Evolutionary conservation across 2,329 filamentous ascomycete species (phyloP), one percentile per base, ranked within the genome.

Genomic region (Cladophialophora psammophila): DNA sequence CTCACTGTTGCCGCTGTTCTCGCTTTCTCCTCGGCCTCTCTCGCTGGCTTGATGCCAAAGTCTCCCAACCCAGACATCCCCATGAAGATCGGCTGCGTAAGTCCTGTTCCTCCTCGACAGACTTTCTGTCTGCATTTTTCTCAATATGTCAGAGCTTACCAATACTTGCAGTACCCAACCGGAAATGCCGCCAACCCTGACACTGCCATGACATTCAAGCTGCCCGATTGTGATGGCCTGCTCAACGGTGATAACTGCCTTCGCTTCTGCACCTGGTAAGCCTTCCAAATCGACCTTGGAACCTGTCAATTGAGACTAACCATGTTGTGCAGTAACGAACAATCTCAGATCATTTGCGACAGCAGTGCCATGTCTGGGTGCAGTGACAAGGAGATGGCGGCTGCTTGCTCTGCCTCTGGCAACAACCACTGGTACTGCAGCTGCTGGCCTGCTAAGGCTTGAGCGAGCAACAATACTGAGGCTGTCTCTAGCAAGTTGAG

Each of bases 211-310:
- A 5, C 15, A 31, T 42, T 31, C 18, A 34, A 50, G 6, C 32
- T 60, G 6, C 7, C 40, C 7, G 50, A 15, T 20, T 60, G 58
- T 34, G 32, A 60, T n/a, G 58, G 58, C 58, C 31, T 18, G 15
- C 31, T 60, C 13, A 60, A 60, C 38, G 42, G 57, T 10, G 58
- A 60, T 31, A 60, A 60, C 32, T 60, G 58, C 36, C 31, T 52
- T 36, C 58, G 58, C 42, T 60, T 60, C 58, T 60, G 58, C 42
- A 50, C 45, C 15, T 60, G 58, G 58, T 60, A 38, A 35, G 58
- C 9, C 38, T 38, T 3, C 8, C 40, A 10, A 40, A 26, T 26
- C 26, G 40, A 42, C 40, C 13, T 13, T 42, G 15, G 18, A n/a
- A 42, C 15, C 8, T n/a, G 2, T 42, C 2, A 42, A 18, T 4